phyloP scores from a whole-genome alignment of 1,139 yeast genomes.

The Kodamaea derodonti region DNA sequence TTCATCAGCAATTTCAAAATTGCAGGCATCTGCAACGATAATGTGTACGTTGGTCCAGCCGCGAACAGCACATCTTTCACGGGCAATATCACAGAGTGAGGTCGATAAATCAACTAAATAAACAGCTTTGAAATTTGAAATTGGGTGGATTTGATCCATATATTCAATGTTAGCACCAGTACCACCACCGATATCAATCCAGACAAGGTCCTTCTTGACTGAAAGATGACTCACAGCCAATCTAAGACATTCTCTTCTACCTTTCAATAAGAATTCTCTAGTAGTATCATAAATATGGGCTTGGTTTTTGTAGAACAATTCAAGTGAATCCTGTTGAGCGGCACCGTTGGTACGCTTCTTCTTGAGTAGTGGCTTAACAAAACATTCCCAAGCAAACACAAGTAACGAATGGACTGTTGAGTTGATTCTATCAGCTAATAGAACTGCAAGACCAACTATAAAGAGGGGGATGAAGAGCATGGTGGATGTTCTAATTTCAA shows the following conservation, averaged over 20 bases:
- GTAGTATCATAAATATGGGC: slow-evolving; percentile 74
- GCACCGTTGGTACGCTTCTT: slow-evolving; percentile 23
- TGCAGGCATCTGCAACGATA: slow-evolving; percentile 71
- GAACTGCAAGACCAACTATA: slow-evolving; percentile 6
- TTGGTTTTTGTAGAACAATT: slow-evolving; percentile 69
- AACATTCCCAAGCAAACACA: slow-evolving; percentile 54
- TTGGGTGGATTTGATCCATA: slow-evolving; percentile 56
- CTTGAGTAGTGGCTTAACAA: slow-evolving; percentile 61
- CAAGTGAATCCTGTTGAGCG: slow-evolving; percentile 65
- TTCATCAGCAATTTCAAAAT: slow-evolving; percentile 48
- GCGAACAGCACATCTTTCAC: slow-evolving; percentile 46
- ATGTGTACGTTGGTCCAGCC: slow-evolving; percentile 68
- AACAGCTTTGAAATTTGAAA: slow-evolving; percentile 57
- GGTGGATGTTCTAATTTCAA: not conserved
- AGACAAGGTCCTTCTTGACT: slow-evolving; percentile 47
- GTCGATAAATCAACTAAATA: slow-evolving; percentile 76
- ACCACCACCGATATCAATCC: slow-evolving; percentile 88
- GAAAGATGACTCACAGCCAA: slow-evolving; percentile 56
- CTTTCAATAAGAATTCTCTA: slow-evolving; percentile 60
- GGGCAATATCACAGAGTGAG: slow-evolving; percentile 70
- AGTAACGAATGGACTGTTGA: slow-evolving; percentile 27
- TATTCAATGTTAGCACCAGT: slow-evolving; percentile 79
- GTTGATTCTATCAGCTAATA: slow-evolving; percentile 18
- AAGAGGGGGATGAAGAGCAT: slow-evolving; percentile 6
- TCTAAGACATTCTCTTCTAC: slow-evolving; percentile 62